phyloP scores from a whole-genome alignment of 371 early-diverging fungal species.

The Mucor saturninus region DNA sequence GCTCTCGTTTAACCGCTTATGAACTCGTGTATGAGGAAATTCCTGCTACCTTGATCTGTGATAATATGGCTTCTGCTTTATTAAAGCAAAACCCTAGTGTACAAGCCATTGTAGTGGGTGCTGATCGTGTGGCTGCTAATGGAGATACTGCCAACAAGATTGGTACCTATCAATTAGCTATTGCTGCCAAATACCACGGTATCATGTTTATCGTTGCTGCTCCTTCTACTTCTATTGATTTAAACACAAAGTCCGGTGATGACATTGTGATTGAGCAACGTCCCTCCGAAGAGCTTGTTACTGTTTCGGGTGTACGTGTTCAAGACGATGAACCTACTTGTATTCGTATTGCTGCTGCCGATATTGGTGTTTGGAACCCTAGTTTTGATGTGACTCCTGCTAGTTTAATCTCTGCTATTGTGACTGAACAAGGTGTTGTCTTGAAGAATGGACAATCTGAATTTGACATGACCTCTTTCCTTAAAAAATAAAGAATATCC shows the following conservation, averaged over 20 bases:
- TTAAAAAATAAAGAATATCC: constrained; percentile 10
- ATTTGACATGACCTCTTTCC: constrained; percentile 66
- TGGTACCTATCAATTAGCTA: constrained; percentile 96
- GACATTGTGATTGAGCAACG: constrained; percentile 92
- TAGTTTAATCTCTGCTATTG: constrained; percentile 84
- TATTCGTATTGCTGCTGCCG: constrained; percentile 83
- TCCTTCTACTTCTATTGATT: constrained; percentile 91
- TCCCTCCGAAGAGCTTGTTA: constrained; percentile 75
- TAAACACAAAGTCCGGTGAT: constrained; percentile 68
- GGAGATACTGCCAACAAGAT: constrained; percentile 99
- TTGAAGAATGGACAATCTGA: constrained; percentile 50
- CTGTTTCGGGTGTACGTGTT: constrained; percentile 67
- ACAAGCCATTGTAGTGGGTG: constrained; percentile 93
- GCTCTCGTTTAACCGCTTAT: constrained; percentile 92
- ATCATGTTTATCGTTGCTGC: constrained; percentile 94
- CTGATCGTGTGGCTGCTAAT: constrained; percentile 95
- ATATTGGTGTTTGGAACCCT: constrained; percentile 94
- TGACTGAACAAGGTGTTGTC: constrained; percentile 91
- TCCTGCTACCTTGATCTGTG: constrained; percentile 89
- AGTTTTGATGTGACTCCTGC: constrained; percentile 96
- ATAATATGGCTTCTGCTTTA: constrained; percentile 90
- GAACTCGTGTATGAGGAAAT: constrained; percentile 93
- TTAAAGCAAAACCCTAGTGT: constrained; percentile 60
- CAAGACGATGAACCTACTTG: constrained; percentile 49
- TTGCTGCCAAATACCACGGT: constrained; percentile 85